Evolutionary conservation across 23 red algal species (phyloP), one percentile per base, ranked within the genome.

Genomic region (Gracilaria gracilis): DNA sequence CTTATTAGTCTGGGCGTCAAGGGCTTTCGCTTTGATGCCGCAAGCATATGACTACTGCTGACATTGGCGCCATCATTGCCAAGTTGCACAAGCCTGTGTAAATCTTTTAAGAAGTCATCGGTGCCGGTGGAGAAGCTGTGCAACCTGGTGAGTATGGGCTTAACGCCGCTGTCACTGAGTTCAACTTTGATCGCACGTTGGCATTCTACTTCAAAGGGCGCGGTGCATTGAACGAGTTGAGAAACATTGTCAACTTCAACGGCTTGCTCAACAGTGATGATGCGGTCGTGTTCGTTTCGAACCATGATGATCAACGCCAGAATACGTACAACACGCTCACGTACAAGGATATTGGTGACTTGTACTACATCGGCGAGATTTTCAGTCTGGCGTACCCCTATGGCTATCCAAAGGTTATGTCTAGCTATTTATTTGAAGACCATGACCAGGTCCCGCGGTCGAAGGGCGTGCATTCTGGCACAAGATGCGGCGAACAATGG

Each of bases 291-390:
- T 73, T 73, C 44, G 67, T 73, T 20, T 73, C 67, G 38, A 73
- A 73, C 24, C 67, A 73, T 29, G 67, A 73, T 35, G 67, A 73
- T 73, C 67, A 73, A 40, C 67, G 67, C 1, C 67, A 73, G 34
- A 73, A 73, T 24, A 73, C 67, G 38, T 44, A 44, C 33, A 44
- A 37, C 20, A 73, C 67, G 7, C 67, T 73, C 5, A 73, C 67
- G 31, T 73, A 73, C 34, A 73, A 73, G 67, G 67, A 73, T 19
- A 20, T 73, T 16, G 35, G 67, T 44, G 38, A 44, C 3, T 44
- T 73, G 38, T 73, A 73, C 67, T 73, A 73, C 67, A 73, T 73
- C 20, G 67, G 67, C 20, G 67, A 73, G 67, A 73, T 73, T 24
- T 73, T 73, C 34, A 73, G 67, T 73, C 44, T 73, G 67, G 31